phyloP scores from a whole-genome alignment of 768 basidiomycete species.

The Pisolithus orientalis region DNA sequence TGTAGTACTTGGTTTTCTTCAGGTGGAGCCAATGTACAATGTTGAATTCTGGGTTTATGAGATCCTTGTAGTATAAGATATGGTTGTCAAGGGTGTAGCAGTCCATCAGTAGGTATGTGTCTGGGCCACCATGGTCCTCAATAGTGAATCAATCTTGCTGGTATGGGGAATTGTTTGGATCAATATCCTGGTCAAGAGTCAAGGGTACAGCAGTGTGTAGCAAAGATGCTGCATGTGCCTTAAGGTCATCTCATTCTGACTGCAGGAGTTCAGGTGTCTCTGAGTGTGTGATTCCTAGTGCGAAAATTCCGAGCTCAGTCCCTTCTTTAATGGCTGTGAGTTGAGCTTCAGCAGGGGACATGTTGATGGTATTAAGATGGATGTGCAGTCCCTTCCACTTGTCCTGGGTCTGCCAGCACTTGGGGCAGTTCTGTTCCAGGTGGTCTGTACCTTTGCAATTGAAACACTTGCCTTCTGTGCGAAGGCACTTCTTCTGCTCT shows the following conservation, averaged over 20 bases:
- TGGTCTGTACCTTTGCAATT: background rate
- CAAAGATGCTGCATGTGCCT: rapidly evolving
- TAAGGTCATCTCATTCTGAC: background rate
- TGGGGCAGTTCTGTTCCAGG: background rate
- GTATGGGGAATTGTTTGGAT: no score
- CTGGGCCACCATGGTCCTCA: background rate
- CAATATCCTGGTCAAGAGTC: no score
- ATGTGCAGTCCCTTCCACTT: background rate
- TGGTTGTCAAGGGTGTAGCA: no score
- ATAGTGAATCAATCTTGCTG: no score
- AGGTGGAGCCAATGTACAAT: no score
- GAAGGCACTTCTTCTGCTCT: no score
- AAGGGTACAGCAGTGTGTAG: no score
- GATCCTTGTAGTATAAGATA: no score
- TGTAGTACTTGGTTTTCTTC: no score
- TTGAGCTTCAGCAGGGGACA: background rate
- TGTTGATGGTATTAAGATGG: background rate
- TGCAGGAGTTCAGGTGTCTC: background rate
- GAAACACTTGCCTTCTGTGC: background rate
- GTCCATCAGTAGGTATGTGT: background rate
- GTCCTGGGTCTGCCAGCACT: background rate
- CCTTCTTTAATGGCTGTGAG: background rate
- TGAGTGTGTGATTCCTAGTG: background rate
- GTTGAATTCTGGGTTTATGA: no score
- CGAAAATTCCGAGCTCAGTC: background rate